phyloP scores from a whole-genome alignment of 345 rosid species.

The Eucalyptus tenuipes region DNA sequence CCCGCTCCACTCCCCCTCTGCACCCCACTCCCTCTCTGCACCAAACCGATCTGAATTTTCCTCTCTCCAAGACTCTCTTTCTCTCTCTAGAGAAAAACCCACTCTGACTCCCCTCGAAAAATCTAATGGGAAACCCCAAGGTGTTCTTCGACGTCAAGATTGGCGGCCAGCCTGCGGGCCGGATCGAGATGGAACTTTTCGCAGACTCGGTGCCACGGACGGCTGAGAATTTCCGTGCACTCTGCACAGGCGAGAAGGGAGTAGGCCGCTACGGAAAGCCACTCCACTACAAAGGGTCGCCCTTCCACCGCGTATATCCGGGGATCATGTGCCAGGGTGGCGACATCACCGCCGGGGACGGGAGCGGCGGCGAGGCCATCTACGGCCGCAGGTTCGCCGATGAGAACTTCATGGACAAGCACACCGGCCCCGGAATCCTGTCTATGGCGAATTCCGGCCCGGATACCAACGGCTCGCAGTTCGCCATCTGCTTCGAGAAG shows the following conservation, averaged over 20 bases:
- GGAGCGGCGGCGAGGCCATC: slow-evolving; percentile 80
- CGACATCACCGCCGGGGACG: slow-evolving; percentile 72
- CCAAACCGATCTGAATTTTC: too few relatives aligned
- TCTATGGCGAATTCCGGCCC: slow-evolving; percentile 85
- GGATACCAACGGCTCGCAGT: neutral
- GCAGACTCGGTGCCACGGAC: slow-evolving; percentile 19
- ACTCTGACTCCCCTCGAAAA: too few relatives aligned
- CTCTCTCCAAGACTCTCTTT: too few relatives aligned
- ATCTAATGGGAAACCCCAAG: neutral
- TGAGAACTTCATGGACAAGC: slow-evolving; percentile 74
- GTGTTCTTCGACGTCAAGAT: slow-evolving; percentile 18
- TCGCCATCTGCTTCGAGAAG: too few relatives aligned
- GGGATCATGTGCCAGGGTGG: too few relatives aligned
- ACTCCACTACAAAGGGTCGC: too few relatives aligned
- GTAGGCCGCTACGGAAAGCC: slow-evolving; percentile 16
- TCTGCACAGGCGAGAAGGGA: slow-evolving; percentile 38
- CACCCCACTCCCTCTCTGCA: too few relatives aligned
- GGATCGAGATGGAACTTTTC: slow-evolving; percentile 22
- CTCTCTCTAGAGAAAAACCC: too few relatives aligned
- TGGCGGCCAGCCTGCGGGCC: slow-evolving; percentile 11
- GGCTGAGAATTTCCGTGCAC: slow-evolving; percentile 38
- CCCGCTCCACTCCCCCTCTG: too few relatives aligned
- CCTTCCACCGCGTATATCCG: slow-evolving; percentile 28
- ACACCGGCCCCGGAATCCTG: slow-evolving; percentile 53
- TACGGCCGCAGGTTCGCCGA: slow-evolving; percentile 61